These are phyloP conservation scores for Phialophora expanda DNA, from an alignment of 2,329 filamentous ascomycete genomes.

Conservation along the genomic window DNA sequence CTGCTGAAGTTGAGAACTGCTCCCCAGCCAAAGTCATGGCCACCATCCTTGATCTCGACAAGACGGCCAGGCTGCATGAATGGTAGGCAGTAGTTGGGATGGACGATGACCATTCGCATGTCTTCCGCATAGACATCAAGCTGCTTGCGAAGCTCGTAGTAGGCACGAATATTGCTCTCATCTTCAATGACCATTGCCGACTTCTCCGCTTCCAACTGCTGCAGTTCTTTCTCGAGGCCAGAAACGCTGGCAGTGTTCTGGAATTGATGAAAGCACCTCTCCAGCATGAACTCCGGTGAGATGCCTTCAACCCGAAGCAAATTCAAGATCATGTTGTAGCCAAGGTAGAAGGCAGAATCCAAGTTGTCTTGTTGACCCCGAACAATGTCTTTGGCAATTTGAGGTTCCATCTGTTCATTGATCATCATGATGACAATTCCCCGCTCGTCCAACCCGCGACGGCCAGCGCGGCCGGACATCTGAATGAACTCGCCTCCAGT, in stretches of 20 bases:
- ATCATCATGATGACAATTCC: conserved; percentile 99
- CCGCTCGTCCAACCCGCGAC: conserved; percentile 94
- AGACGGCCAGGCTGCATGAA: conserved; percentile 89
- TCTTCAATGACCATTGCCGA: conserved; percentile 78
- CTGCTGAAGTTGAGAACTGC: conserved; percentile 78
- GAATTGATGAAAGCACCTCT: conserved; percentile 97
- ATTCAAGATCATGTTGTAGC: conserved; percentile 99
- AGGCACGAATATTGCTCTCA: conserved; percentile 88
- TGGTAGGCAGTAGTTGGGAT: conserved; percentile 81
- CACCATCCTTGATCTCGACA: conserved; percentile 79
- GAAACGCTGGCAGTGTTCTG: conserved; percentile 91
- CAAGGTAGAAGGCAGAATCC: conserved; percentile 95
- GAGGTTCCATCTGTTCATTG: conserved; percentile 91
- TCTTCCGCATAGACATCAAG: conserved; percentile 83
- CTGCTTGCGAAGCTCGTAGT: conserved; percentile 87
- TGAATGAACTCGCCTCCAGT: conserved; percentile 97
- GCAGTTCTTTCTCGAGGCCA: conserved; percentile 79
- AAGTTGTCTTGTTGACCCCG: conserved; percentile 95
- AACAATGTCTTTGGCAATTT: conserved; percentile 92
- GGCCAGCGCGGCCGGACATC: conserved; percentile 96
- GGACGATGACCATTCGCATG: conserved; percentile 88
- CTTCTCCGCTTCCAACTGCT: conserved; percentile 75
- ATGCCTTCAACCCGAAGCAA: conserved; percentile 98
- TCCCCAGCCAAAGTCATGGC: conserved; percentile 92
- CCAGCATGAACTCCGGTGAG: conserved; percentile 98